Evolutionary conservation across 345 rosid genomes (phyloP).

Genomic region (Durio zibethinus): DNA sequence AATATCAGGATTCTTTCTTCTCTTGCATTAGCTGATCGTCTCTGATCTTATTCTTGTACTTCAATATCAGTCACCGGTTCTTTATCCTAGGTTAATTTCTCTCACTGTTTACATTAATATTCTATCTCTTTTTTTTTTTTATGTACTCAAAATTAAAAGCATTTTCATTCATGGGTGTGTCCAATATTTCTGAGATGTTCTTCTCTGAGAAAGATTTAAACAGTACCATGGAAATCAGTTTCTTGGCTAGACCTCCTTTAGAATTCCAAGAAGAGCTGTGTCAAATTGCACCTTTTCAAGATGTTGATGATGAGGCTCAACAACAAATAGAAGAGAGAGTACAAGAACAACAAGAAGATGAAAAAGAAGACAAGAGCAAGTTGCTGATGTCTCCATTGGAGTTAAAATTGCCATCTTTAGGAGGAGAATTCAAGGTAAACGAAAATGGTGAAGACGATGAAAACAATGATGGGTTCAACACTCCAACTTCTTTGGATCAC

Average conservation of each 20-base stretch:
- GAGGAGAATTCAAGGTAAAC: constrained; percentile 27
- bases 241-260: constrained; percentile 31
- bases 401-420: constrained; percentile 31
- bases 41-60: neutral
- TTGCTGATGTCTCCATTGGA: constrained; percentile 26
- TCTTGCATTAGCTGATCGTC: neutral
- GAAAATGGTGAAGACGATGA: constrained; percentile 20
- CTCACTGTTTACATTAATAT: neutral
- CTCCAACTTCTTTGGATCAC: constrained; percentile 55
- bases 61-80: neutral
- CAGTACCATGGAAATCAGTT: constrained; percentile 38
- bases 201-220: constrained; percentile 42
- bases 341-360: neutral
- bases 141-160: constrained; percentile 27
- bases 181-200: constrained; percentile 40
- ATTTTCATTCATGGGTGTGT: constrained; percentile 28
- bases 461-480: constrained; percentile 40
- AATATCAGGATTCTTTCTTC: neutral
- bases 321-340: constrained; percentile 8
- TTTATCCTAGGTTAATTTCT: neutral
- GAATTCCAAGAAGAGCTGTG: constrained; percentile 31
- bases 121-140: neutral
- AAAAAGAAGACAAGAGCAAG: constrained; percentile 29
- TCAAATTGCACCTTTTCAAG: constrained; percentile 24
- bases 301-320: constrained; percentile 12